phyloP scores from a whole-genome alignment of 768 basidiomycete genomes.

The Aureoboletus auriporus region DNA sequence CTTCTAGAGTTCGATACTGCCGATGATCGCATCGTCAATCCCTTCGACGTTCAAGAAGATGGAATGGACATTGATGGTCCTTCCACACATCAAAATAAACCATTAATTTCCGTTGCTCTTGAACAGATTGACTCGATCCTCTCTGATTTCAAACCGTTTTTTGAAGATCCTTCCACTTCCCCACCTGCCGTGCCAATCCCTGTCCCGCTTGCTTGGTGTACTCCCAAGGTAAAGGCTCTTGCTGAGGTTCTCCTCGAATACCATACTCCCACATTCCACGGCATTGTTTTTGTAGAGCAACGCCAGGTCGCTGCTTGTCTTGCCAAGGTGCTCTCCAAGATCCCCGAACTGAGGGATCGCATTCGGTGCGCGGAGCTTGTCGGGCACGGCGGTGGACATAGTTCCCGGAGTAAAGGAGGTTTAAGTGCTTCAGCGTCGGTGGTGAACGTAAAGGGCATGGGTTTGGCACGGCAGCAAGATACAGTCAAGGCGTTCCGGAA shows the following conservation, averaged over 20 bases:
- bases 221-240: slow-evolving; percentile 67
- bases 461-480: slow-evolving; percentile 49
- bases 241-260: slow-evolving; percentile 57
- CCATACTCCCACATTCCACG: slow-evolving; percentile 59
- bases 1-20: slow-evolving; percentile 26
- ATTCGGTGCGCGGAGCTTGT: slow-evolving; percentile 64
- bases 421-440: slow-evolving; percentile 16
- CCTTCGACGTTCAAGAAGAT: slow-evolving; percentile 15
- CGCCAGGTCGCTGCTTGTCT: slow-evolving; percentile 74
- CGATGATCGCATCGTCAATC: slow-evolving; percentile 15
- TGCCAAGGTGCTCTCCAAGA: slow-evolving; percentile 55
- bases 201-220: slow-evolving; percentile 59
- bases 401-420: slow-evolving; percentile 19
- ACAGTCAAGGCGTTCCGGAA: slow-evolving; percentile 62
- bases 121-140: slow-evolving; percentile 48
- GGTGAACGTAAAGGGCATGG: slow-evolving; percentile 48
- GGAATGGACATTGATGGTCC: slow-evolving; percentile 28
- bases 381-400: slow-evolving; percentile 54
- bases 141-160: slow-evolving; percentile 37
- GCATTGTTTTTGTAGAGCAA: slow-evolving; percentile 85
- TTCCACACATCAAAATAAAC: slow-evolving; percentile 10
- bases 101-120: slow-evolving; percentile 38
- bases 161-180: slow-evolving; percentile 28
- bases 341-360: slow-evolving; percentile 53
- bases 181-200: slow-evolving; percentile 35